Evolutionary conservation across 441 rosid genomes (phyloP).

Genomic region (Macaranga tanarius): DNA sequence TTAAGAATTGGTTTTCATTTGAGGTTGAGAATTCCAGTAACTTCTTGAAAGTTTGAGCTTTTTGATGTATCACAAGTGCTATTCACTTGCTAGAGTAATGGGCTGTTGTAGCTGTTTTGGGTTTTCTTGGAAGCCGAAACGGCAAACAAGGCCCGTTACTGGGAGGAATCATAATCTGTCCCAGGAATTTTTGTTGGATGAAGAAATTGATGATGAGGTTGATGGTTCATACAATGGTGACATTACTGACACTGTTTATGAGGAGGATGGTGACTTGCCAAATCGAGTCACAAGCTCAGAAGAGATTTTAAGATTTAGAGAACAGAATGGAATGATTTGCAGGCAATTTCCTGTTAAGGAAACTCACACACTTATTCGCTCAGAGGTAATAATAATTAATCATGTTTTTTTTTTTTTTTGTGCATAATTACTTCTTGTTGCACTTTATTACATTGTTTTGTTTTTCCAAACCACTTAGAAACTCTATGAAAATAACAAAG

Average conservation of each 20-base stretch:
- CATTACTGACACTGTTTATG: slow-evolving; percentile 47
- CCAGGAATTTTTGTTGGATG: slow-evolving; percentile 55
- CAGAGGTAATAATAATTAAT: slow-evolving; percentile 50
- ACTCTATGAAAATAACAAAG: not conserved
- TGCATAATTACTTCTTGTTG: not conserved
- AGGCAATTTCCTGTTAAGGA: slow-evolving; percentile 87
- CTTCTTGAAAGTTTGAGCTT: slow-evolving; percentile 30
- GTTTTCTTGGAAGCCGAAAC: slow-evolving; percentile 51
- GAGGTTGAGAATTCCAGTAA: slow-evolving; percentile 26
- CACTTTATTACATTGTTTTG: not conserved
- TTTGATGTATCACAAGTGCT: slow-evolving; percentile 54
- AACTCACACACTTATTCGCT: slow-evolving; percentile 69
- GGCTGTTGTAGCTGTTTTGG: slow-evolving; percentile 97
- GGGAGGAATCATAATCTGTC: slow-evolving; percentile 41
- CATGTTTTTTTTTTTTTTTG: not conserved
- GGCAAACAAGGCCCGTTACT: slow-evolving; percentile 31
- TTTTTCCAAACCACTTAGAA: not conserved
- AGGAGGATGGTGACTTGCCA: slow-evolving; percentile 56
- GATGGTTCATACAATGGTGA: slow-evolving; percentile 56
- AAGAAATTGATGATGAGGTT: slow-evolving; percentile 52
- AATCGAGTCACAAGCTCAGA: slow-evolving; percentile 54
- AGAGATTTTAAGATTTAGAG: slow-evolving; percentile 70
- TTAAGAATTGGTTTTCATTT: slow-evolving; percentile 28
- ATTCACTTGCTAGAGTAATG: slow-evolving; percentile 55
- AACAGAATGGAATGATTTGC: slow-evolving; percentile 71